Evolutionary conservation across 768 basidiomycete species (phyloP).

Genomic region (Mycena metata): DNA sequence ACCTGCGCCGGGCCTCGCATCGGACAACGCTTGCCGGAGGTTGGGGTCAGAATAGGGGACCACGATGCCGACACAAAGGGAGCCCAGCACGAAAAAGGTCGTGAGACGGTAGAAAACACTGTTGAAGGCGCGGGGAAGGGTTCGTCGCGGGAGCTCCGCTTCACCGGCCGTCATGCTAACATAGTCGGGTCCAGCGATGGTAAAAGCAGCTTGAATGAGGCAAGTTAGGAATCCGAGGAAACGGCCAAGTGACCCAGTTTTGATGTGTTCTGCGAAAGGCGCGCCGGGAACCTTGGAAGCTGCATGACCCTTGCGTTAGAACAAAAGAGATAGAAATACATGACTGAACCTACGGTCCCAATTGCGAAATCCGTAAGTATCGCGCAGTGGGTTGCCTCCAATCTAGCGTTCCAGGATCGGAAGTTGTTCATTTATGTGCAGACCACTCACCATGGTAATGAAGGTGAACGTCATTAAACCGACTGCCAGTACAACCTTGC

Average conservation of each 20-base stretch:
- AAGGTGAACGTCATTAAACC: slow-evolving; percentile 69
- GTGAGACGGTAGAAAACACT: slow-evolving; percentile 86
- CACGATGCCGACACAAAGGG: slow-evolving; percentile 81
- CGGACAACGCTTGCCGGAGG: slow-evolving; percentile 65
- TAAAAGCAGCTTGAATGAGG: slow-evolving; percentile 72
- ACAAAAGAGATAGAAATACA: background rate
- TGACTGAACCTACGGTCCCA: slow-evolving; percentile 58
- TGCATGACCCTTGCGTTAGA: slow-evolving; percentile 34
- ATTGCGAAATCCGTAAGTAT: slow-evolving; percentile 67
- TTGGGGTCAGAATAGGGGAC: slow-evolving; percentile 78
- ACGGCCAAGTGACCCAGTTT: slow-evolving; percentile 65
- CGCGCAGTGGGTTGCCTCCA: slow-evolving; percentile 68
- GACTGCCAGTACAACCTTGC: slow-evolving; percentile 62
- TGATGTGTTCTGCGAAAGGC: slow-evolving; percentile 70
- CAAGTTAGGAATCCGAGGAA: slow-evolving; percentile 77
- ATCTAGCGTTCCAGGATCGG: slow-evolving; percentile 36
- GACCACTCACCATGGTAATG: slow-evolving; percentile 59
- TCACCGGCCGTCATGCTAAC: slow-evolving; percentile 78
- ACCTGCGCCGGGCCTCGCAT: slow-evolving; percentile 69
- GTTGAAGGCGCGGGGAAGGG: slow-evolving; percentile 78
- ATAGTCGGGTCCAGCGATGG: slow-evolving; percentile 70
- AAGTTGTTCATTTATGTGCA: background rate
- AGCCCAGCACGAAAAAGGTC: slow-evolving; percentile 82
- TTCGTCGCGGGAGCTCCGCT: slow-evolving; percentile 75
- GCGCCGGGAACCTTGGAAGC: slow-evolving; percentile 61